Conservation (phyloP, 1,284 basidiomycete species). For the Trichosporon ovoides region DNA sequence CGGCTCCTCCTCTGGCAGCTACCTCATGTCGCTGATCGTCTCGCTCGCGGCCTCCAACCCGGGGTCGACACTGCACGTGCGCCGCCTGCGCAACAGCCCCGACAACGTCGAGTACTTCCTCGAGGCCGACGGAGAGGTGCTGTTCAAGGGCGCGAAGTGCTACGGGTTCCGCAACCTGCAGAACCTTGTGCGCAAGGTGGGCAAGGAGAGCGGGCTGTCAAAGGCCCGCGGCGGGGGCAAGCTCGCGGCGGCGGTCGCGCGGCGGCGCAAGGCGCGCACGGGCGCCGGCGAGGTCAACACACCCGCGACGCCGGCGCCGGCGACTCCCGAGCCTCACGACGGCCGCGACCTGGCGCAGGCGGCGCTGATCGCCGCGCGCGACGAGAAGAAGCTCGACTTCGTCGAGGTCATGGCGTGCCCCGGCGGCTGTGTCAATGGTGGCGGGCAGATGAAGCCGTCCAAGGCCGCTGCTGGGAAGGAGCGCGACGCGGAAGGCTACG, state of each 20-base stretch:
- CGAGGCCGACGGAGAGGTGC: conserved; percentile 55
- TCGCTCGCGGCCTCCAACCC: conserved; percentile 52
- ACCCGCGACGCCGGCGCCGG: conserved; percentile 24
- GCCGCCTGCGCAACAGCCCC: conserved; percentile 57
- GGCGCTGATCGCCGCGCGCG: conserved; percentile 29
- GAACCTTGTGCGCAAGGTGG: conserved; percentile 90
- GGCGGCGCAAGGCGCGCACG: conserved; percentile 46
- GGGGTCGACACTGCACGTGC: conserved; percentile 56
- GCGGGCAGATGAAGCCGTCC: conserved; percentile 76
- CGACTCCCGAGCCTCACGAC: conserved; percentile 21
- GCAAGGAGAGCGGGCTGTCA: conserved; percentile 70
- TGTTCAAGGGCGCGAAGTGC: conserved; percentile 91
- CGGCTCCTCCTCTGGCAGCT: conserved; percentile 90
- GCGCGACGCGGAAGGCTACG: conserved; percentile 60
- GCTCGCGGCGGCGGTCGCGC: conserved; percentile 44
- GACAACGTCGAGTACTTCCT: conserved; percentile 65
- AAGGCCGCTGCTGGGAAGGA: conserved; percentile 6
- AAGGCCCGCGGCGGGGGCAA: conserved; percentile 37
- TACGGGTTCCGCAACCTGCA: conserved; percentile 98
- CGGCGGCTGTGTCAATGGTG: conserved; percentile 93
- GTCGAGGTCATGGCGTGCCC: conserved; percentile 99
- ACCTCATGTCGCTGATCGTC: conserved; percentile 70
- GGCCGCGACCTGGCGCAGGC: conserved; percentile 15
- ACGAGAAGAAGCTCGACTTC: conserved; percentile 75
- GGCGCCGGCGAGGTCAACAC: conserved; percentile 28